Evolutionary conservation across 1,139 yeast species (phyloP).

Genomic region (Eremothecium sinecaudum): DNA sequence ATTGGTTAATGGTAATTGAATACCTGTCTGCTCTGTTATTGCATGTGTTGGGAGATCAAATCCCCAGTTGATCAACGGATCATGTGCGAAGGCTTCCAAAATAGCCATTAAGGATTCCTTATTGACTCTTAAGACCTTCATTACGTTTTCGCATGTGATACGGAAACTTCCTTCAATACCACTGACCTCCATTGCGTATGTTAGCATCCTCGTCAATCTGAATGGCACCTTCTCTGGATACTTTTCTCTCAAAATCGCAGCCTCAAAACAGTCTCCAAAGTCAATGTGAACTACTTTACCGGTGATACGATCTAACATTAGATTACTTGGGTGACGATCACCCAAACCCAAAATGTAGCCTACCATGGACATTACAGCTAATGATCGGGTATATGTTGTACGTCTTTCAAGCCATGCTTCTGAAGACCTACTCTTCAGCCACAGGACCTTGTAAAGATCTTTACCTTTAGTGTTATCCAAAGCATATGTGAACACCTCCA

Average conservation of each 20-base stretch:
- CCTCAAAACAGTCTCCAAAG: slow-evolving; percentile 98
- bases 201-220: slow-evolving; percentile 90
- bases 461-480: slow-evolving; percentile 93
- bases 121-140: slow-evolving; percentile 87
- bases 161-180: slow-evolving; percentile 97
- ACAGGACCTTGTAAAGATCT: slow-evolving; percentile 86
- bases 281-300: slow-evolving; percentile 97
- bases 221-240: slow-evolving; percentile 98
- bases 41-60: slow-evolving; percentile 83
- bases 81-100: slow-evolving; percentile 95
- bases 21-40: slow-evolving; percentile 64
- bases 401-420: slow-evolving; percentile 98
- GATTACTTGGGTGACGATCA: slow-evolving; percentile 94
- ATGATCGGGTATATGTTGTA: slow-evolving; percentile 87
- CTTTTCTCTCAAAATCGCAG: slow-evolving; percentile 90
- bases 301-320: slow-evolving; percentile 87
- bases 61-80: slow-evolving; percentile 98
- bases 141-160: slow-evolving; percentile 93
- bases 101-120: slow-evolving; percentile 97
- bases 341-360: slow-evolving; percentile 95
- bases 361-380: slow-evolving; percentile 98
- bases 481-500: slow-evolving; percentile 94
- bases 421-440: slow-evolving; percentile 92
- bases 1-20: slow-evolving; percentile 53
- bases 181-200: slow-evolving; percentile 98